These are phyloP conservation scores for Ascochyta clinopodiicola DNA, from an alignment of 2,329 filamentous ascomycete genomes.

Conservation along the genomic window DNA sequence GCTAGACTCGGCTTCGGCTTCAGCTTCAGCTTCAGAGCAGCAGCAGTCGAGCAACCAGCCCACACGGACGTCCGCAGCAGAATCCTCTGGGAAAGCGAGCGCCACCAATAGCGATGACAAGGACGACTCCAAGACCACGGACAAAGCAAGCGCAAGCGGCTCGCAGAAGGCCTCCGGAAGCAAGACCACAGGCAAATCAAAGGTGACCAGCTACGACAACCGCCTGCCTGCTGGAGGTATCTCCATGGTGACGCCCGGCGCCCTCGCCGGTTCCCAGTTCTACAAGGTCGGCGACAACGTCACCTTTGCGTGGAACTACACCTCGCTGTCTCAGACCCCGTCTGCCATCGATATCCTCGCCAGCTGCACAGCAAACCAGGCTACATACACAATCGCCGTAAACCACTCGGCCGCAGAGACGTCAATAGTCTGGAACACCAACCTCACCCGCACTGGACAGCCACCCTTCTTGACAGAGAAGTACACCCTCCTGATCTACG, in stretches of 20 bases:
- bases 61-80: conserved; percentile 10
- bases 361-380: conserved; percentile 64
- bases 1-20: conserved; percentile 16
- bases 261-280: conserved; percentile 59
- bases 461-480: conserved; percentile 62
- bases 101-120: conserved; percentile 23
- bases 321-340: conserved; percentile 65
- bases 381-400: conserved; percentile 66
- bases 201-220: conserved; percentile 55
- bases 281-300: conserved; percentile 70
- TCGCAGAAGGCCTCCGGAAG: conserved; percentile 29
- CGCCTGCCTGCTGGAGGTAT: conserved; percentile 65
- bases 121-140: conserved; percentile 23
- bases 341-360: conserved; percentile 67
- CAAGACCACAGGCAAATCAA: conserved; percentile 27
- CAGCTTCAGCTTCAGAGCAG: conserved; percentile 15
- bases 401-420: conserved; percentile 64
- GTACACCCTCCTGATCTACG: conserved; percentile 70
- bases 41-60: conserved; percentile 22
- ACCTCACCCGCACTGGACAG: conserved; percentile 33
- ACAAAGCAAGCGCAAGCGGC: conserved; percentile 21
- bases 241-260: conserved; percentile 65
- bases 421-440: conserved; percentile 67
- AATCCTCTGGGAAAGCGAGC: conserved; percentile 6
- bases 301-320: conserved; percentile 74